Evolutionary conservation across 345 rosid species (phyloP).

Genomic region (Dipteronia dyeriana): DNA sequence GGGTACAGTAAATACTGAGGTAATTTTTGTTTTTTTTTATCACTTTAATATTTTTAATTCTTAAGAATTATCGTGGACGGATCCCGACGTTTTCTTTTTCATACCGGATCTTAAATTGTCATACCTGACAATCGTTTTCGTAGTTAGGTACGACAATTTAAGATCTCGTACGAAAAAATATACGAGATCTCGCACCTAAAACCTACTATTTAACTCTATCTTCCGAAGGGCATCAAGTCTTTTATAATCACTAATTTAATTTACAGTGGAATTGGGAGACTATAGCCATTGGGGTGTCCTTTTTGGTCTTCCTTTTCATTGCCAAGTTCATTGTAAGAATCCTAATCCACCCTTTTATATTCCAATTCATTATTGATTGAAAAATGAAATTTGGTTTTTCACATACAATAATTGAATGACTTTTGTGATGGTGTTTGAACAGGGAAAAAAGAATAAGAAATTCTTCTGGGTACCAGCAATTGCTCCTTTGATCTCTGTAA

Average conservation of each 20-base stretch:
- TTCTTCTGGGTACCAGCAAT: slow-evolving; percentile 88
- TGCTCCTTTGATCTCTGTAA: slow-evolving; percentile 82
- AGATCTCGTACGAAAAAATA: too few species aligned
- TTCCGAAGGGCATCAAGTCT: too few species aligned
- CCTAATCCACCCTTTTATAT: neutral
- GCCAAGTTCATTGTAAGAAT: slow-evolving; percentile 78
- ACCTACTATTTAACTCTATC: neutral
- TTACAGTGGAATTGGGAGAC: slow-evolving; percentile 99
- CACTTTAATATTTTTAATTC: neutral
- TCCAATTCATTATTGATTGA: neutral
- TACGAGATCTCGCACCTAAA: too few species aligned
- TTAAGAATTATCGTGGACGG: too few species aligned
- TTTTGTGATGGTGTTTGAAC: slow-evolving; percentile 21
- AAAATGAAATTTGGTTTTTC: too few species aligned
- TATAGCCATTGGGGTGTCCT: slow-evolving; percentile 73
- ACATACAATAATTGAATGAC: neutral
- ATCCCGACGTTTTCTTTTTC: too few species aligned
- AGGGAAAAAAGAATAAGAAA: slow-evolving; percentile 86
- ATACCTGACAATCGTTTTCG: too few species aligned
- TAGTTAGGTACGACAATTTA: too few species aligned
- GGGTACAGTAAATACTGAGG: slow-evolving; percentile 35
- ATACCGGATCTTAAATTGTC: too few species aligned
- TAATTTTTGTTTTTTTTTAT: neutral
- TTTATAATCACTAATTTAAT: slow-evolving; percentile 6
- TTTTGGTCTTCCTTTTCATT: slow-evolving; percentile 68